Conservation (phyloP, 2,329 filamentous ascomycete species). For the Bipolaris bicolor region DNA sequence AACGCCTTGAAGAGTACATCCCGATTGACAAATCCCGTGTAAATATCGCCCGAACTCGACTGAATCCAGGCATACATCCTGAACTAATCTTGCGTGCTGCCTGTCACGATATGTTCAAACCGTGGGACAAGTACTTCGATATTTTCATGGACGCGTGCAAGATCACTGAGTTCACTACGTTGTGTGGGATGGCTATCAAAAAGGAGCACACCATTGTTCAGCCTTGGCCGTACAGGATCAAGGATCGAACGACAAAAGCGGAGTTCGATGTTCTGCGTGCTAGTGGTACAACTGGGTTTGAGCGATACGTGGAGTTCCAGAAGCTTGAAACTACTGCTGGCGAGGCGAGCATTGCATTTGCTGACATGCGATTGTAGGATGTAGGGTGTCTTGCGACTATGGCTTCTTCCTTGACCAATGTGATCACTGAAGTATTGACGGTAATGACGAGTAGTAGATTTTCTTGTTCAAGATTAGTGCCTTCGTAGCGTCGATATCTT, state of each 20-base stretch:
- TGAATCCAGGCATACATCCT: background rate
- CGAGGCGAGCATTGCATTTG: too few relatives aligned
- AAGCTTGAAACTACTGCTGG: background rate
- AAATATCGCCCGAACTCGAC: background rate
- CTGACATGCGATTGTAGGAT: background rate
- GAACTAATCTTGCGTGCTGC: background rate
- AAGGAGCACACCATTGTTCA: background rate
- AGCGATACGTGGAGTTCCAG: background rate
- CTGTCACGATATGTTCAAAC: background rate
- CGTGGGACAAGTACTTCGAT: background rate
- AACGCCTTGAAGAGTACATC: background rate
- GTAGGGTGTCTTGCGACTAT: background rate
- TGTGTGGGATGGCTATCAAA: background rate
- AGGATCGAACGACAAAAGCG: background rate
- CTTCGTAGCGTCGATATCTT: too few relatives aligned
- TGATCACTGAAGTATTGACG: too few relatives aligned
- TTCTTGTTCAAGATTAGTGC: too few relatives aligned
- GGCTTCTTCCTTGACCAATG: too few relatives aligned
- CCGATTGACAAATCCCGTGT: background rate
- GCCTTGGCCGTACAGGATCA: background rate
- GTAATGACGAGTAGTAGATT: too few relatives aligned
- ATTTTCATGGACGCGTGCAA: background rate
- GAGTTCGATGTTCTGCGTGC: background rate
- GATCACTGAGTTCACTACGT: background rate
- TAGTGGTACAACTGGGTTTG: background rate